Evolutionary conservation across 495 filamentous ascomycete species (phyloP).

Genomic region (Jackrogersella multiformis): DNA sequence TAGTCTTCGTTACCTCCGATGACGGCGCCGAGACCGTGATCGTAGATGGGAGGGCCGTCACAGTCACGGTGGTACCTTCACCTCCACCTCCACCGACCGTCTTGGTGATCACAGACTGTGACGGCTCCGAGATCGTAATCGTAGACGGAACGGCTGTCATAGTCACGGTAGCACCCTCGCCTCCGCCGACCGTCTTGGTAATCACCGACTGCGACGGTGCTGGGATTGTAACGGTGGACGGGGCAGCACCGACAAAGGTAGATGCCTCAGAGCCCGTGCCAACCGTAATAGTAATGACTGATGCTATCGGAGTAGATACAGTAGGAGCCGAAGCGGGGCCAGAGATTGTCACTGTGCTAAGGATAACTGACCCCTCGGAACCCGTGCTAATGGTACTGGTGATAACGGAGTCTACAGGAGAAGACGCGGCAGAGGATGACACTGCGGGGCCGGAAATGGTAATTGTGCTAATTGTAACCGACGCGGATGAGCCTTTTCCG

Average conservation of each 20-base stretch:
- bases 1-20: conserved; percentile 6
- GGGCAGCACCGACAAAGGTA: background rate
- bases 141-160: background rate
- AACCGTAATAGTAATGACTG: background rate
- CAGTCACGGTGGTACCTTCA: conserved; percentile 11
- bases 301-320: background rate
- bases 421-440: background rate
- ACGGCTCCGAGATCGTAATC: conserved; percentile 1
- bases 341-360: conserved; percentile 10
- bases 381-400: conserved; percentile 20
- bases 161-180: conserved; percentile 8
- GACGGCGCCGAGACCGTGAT: background rate
- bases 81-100: conserved; percentile 3
- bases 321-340: background rate
- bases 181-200: conserved; percentile 16
- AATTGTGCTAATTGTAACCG: background rate
- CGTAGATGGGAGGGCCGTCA: background rate
- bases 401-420: conserved; percentile 20
- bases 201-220: background rate
- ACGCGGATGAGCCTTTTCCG: background rate
- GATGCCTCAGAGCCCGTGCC: background rate
- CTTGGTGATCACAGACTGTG: conserved; percentile 13
- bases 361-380: conserved; percentile 14
- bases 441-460: background rate
- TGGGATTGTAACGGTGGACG: background rate